These are phyloP conservation scores for Malus hybrid DNA, from an alignment of 331 rosid genomes.

Conservation along the genomic window DNA sequence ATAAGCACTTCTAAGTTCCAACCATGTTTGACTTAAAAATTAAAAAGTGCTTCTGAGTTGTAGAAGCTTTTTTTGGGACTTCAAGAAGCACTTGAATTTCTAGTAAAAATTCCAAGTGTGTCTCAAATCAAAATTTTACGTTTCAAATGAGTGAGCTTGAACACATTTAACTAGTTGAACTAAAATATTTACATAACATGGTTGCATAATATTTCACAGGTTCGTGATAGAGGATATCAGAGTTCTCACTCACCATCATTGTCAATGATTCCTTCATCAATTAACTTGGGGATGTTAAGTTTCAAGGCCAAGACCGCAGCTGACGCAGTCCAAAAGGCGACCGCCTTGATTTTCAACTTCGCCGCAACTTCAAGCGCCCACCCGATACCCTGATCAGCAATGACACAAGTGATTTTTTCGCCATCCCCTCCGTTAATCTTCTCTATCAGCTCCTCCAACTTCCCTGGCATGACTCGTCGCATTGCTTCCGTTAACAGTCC, in stretches of 20 bases:
- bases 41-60: too few species aligned
- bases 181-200: too few species aligned
- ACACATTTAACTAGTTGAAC: too few species aligned
- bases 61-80: not conserved
- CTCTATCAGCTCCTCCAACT: constrained; percentile 42
- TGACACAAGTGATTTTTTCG: constrained; percentile 26
- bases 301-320: constrained; percentile 24
- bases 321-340: constrained; percentile 45
- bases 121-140: too few species aligned
- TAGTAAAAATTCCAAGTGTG: too few species aligned
- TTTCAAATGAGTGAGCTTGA: not conserved
- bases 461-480: constrained; percentile 25
- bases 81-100: not conserved
- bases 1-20: too few species aligned
- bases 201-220: too few species aligned
- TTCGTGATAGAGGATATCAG: too few species aligned
- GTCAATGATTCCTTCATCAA: constrained; percentile 25
- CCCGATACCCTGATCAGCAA: constrained; percentile 30
- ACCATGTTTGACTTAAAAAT: too few species aligned
- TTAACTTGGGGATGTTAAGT: constrained; percentile 23
- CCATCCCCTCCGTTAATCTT: constrained; percentile 22
- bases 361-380: constrained; percentile 54
- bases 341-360: constrained; percentile 28
- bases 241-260: constrained; percentile 29
- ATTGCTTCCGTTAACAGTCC: constrained; percentile 30